Base-by-base conservation (phyloP, 345 rosid species). In the Camelina neglecta region DNA sequence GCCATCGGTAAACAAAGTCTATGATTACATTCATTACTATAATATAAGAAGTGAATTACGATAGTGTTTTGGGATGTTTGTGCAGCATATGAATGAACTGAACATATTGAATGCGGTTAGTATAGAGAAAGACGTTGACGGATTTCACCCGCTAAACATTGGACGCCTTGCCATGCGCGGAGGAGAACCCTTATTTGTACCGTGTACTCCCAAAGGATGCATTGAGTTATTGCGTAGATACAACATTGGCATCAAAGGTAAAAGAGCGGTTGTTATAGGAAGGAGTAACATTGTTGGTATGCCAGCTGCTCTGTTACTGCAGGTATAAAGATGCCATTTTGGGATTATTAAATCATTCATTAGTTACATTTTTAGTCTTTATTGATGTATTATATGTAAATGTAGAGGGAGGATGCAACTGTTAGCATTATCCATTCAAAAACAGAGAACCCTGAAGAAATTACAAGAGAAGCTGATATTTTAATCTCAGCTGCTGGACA, bases 281-380 rank as follows among this genome's bases (percentile, higher is more conserved):
- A 83, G 96, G 68, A 93, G 96, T 82, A 93, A 93, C 81, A 90
- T 90, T 50, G 98, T 93, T 20, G 98, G 96, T 53, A 87, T 89
- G 95, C 95, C 96, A 11, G 91, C 90, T 81, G 94, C 98, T 69
- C 57, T 90, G 49, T 77, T 90, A 70, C 88, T 89, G 35, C 95
- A 87, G 75, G 98, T 89, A 8, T 35, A 85, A 77, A 57, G 11
- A 54, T 20, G 7, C 58, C 6, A 26, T 3, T 26, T 26, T 26
- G 31, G 31, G 31, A 26, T 47, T 47, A 1, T 44, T 0, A 7
- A 41, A 24, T 41, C 13, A 12, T 10, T 41, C 1, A 4, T 10
- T 10, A 41, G 44, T n/a, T 36, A 5, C 2, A 42, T 41, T 41
- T 6, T 20, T 4, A 2, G 26, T 60, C 60, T 69, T 55, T 21